Evolutionary conservation across 164 flowering plant species (phyloP), one percentile per base, ranked within the genome.

Genomic region (Berberis vulgaris): DNA sequence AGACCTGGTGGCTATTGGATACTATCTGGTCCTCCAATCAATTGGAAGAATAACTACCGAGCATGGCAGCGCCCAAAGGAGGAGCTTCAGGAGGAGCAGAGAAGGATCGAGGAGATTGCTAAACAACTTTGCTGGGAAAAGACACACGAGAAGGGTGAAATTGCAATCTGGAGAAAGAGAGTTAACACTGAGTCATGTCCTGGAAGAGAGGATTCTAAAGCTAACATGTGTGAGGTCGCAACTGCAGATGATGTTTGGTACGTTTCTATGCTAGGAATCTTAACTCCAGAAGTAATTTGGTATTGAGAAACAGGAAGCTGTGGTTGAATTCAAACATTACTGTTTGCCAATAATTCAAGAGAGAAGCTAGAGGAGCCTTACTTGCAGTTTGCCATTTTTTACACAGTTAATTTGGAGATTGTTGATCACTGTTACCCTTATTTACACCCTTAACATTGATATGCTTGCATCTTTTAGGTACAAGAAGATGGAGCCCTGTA

Each of bases 1-100:
- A 83, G 96, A 77, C 93, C 96, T 45, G 96, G 97, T 65, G 97
- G 96, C 10, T 91, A 86, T 62, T 91, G 97, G 97, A 82, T 91
- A 38, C 91, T 91, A 65, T 85, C 93, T 1, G 96, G 97, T 56
- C 96, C 97, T 71, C 97, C 96, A 10, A 88, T 91, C 73, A 83
- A 88, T 75, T 91, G 96, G 96, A 85, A 73, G 77, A 72, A 41
- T 63, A 80, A 84, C 72, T 91, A 81, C 66, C 72, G 74, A 70
- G 69, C 91, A 57, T 91, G 97, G 97, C 85, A 85, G 65, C 86
- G 93, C 13, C 81, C 93, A 2, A 84, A 52, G 77, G 91, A 91
- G 62, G 96, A 88, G 41, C 91, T 91, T 67, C 63, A 85, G 78
- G 80, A 85, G 62, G 92, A 88, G 57, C 97, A 90, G 57, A 74